Conservation (phyloP, 1,284 basidiomycete genomes). For the Malassezia nana region DNA sequence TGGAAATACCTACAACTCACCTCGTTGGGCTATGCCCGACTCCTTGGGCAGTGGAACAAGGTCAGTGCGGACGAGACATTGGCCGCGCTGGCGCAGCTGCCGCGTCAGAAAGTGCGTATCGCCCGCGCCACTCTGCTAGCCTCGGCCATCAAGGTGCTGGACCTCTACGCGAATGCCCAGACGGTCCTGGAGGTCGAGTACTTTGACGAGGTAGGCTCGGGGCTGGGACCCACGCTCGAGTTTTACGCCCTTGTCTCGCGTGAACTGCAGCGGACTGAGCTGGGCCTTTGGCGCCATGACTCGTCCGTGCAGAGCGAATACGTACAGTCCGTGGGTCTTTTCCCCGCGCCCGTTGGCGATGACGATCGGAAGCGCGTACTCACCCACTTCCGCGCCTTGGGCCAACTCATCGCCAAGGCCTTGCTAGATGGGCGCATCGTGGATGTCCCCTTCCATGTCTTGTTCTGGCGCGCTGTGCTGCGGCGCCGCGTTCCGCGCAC, state of each 20-base stretch:
- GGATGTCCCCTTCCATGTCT: constrained; percentile 82
- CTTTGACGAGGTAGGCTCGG: constrained; percentile 97
- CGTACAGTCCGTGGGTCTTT: constrained; percentile 65
- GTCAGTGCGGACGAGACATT: constrained; percentile 64
- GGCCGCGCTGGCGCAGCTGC: constrained; percentile 77
- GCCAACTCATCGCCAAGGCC: constrained; percentile 95
- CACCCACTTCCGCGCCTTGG: constrained; percentile 76
- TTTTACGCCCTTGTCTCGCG: constrained; percentile 89
- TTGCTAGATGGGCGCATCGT: constrained; percentile 95
- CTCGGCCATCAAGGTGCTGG: constrained; percentile 94
- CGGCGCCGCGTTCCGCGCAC: constrained; percentile 73
- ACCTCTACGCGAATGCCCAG: constrained; percentile 78
- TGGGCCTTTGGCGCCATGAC: constrained; percentile 82
- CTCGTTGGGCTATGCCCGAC: constrained; percentile 87
- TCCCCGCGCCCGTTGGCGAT: constrained; percentile 53
- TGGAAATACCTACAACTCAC: constrained; percentile 95
- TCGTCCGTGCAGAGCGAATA: constrained; percentile 51
- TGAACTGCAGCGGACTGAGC: constrained; percentile 75
- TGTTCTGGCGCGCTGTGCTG: constrained; percentile 78
- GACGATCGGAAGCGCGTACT: constrained; percentile 33
- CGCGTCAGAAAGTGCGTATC: constrained; percentile 92
- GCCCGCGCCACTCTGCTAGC: constrained; percentile 86
- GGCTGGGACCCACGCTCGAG: constrained; percentile 92
- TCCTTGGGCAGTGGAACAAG: constrained; percentile 74
- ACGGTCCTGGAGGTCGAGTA: constrained; percentile 95